Evolutionary conservation across 352 stramenopile genomes (phyloP).

Genomic region (Pythium oligandrum): DNA sequence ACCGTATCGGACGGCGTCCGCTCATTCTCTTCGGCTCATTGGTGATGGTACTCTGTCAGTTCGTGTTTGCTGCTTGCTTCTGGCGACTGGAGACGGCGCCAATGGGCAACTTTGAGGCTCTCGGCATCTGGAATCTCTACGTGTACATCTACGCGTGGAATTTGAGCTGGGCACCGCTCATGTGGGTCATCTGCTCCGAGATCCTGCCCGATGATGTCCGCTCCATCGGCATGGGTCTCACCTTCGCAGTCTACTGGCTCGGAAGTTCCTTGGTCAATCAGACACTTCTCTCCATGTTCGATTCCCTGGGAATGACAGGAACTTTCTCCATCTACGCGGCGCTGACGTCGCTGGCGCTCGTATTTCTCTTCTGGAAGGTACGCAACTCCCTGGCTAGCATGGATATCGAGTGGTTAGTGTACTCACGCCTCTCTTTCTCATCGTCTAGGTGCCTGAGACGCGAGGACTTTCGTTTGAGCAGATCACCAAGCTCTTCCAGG

Average conservation of each 20-base stretch:
- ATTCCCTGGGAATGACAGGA: constrained; percentile 25
- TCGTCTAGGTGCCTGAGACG: constrained; percentile 45
- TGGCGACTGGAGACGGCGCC: constrained; percentile 25
- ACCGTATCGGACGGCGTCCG: constrained; percentile 51
- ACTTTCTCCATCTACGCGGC: constrained; percentile 55
- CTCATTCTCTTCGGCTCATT: constrained; percentile 52
- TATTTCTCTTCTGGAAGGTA: constrained; percentile 56
- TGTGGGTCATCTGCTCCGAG: constrained; percentile 73
- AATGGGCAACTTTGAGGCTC: constrained; percentile 21
- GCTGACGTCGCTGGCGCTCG: constrained; percentile 35
- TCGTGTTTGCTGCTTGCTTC: constrained; percentile 50
- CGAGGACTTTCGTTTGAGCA: constrained; percentile 57
- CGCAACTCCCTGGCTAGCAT: not conserved
- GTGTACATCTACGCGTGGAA: constrained; percentile 75
- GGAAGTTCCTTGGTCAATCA: constrained; percentile 64
- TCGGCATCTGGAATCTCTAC: constrained; percentile 64
- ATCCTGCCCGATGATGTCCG: constrained; percentile 60
- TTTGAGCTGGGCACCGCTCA: constrained; percentile 66
- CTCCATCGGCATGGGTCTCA: constrained; percentile 69
- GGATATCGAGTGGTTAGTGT: no score
- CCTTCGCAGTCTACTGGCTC: constrained; percentile 70
- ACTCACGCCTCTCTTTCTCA: no score
- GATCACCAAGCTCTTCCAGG: constrained; percentile 44
- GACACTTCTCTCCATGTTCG: constrained; percentile 58
- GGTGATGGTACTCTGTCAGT: constrained; percentile 46